Base-by-base conservation (phyloP, 139 green algal genomes). In the Chlorella sp. region DNA sequence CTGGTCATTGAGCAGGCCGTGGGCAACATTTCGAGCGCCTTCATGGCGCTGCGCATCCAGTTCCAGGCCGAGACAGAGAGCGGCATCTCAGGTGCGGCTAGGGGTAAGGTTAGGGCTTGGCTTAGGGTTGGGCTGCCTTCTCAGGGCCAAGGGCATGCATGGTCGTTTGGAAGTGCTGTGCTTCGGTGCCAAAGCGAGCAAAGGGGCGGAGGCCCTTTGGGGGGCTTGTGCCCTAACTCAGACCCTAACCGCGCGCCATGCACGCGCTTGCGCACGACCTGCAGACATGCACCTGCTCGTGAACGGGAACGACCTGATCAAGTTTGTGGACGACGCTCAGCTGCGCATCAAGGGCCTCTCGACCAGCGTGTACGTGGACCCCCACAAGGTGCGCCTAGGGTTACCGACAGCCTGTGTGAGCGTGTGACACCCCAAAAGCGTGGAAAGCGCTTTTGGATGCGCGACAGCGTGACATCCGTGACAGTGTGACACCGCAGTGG, bases 1-100 rank as follows among this genome's bases (percentile, higher is more conserved):
- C 72, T 83, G 60, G 74, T 73, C 27, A 83, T 83, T 69, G 77
- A 83, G 62, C 72, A 79, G 67, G 55, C 61, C 32, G 35, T 83
- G 60, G 49, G 74, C 49, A 66, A 62, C 30, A 78, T 83, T 31
- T 34, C 67, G n/a, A 17, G 49, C 31, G 35, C 61, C 17, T 83
- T 77, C 77, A 71, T 50, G 30, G 27, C 31, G 31, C 55, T 77
- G 24, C 36, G 23, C 30, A 51, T 81, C n/a, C 30, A 14, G 17
- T 71, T 81, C 32, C 30, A n/a, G 26, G 51, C 49, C 1, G 67
- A 75, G 42, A 67, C 49, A 24, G 67, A 78, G 49, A 51, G 32
- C 10, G 71, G 71, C 36, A 70, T 73, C 30, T 10, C 22, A 59
- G 74, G 69, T 80, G 33, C 2, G 68, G n/a, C n/a, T 10, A 24